These are phyloP conservation scores for Rhizopus delemar DNA, from an alignment of 371 early-diverging fungal species.

Conservation along the genomic window DNA sequence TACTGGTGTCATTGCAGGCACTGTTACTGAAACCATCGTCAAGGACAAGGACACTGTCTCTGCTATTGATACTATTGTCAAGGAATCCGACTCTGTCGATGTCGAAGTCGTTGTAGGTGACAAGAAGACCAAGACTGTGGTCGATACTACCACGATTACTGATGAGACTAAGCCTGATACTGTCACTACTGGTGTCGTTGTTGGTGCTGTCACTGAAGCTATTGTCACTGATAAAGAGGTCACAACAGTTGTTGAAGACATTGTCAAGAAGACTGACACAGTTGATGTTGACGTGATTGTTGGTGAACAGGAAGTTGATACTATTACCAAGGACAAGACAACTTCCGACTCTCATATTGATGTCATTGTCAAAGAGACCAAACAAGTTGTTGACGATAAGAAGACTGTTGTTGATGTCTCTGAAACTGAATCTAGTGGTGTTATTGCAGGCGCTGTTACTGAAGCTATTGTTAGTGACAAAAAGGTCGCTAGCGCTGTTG, in stretches of 20 bases:
- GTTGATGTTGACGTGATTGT: neutral
- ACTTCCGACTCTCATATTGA: neutral
- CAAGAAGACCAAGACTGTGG: conserved; percentile 4
- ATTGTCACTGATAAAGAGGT: neutral
- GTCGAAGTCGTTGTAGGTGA: neutral
- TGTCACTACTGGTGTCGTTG: conserved; percentile 3
- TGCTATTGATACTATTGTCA: conserved; percentile 1
- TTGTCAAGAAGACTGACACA: neutral
- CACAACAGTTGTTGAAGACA: neutral
- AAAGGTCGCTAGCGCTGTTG: neutral
- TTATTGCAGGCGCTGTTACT: neutral
- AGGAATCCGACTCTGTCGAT: neutral
- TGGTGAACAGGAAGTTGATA: conserved; percentile 1
- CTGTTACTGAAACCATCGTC: neutral
- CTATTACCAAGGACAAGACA: conserved; percentile 7
- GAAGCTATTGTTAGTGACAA: neutral
- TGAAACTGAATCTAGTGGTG: no score
- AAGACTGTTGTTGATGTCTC: no score
- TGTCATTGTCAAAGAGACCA: no score
- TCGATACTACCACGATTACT: conserved; percentile 1
- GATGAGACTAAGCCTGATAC: conserved; percentile 2
- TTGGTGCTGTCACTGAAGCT: conserved; percentile 1
- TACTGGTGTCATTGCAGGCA: neutral
- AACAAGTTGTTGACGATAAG: neutral
- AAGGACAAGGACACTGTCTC: neutral